Evolutionary conservation across 208 protist species (phyloP).

Genomic region (Sergeia podlipaevii): DNA sequence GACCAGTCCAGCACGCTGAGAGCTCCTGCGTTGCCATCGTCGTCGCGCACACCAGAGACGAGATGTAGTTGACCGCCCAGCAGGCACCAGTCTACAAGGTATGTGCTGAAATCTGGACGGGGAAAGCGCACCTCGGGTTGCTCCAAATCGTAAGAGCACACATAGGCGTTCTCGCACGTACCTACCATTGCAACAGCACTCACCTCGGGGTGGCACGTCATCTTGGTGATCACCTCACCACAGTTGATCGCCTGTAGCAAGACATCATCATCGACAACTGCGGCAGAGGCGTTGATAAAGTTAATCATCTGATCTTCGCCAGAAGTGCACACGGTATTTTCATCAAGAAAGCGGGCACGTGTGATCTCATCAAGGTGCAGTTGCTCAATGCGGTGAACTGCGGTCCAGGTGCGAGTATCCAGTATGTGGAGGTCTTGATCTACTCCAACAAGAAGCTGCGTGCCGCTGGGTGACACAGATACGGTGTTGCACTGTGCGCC

Average conservation of each 20-base stretch:
- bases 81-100: constrained; percentile 75
- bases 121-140: constrained; percentile 33
- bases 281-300: constrained; percentile 43
- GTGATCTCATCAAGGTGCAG: constrained; percentile 86
- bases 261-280: constrained; percentile 71
- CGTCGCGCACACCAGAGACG: constrained; percentile 60
- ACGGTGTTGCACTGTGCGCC: constrained; percentile 50
- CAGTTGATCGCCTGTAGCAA: constrained; percentile 64
- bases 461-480: constrained; percentile 34
- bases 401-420: constrained; percentile 60
- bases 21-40: constrained; percentile 66
- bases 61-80: constrained; percentile 35
- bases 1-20: constrained; percentile 46
- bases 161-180: constrained; percentile 81
- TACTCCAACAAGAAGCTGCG: constrained; percentile 38
- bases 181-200: constrained; percentile 49
- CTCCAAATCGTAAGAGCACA: constrained; percentile 61
- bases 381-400: constrained; percentile 32
- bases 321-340: constrained; percentile 61
- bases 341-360: constrained; percentile 60
- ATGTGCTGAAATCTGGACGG: constrained; percentile 52
- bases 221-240: constrained; percentile 73
- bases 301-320: constrained; percentile 90
- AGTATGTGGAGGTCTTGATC: constrained; percentile 58
- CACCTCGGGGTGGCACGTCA: constrained; percentile 54